Evolutionary conservation across 768 basidiomycete genomes (phyloP), one percentile per base, ranked within the genome.

Genomic region (Omphalotus guepiniiformis): DNA sequence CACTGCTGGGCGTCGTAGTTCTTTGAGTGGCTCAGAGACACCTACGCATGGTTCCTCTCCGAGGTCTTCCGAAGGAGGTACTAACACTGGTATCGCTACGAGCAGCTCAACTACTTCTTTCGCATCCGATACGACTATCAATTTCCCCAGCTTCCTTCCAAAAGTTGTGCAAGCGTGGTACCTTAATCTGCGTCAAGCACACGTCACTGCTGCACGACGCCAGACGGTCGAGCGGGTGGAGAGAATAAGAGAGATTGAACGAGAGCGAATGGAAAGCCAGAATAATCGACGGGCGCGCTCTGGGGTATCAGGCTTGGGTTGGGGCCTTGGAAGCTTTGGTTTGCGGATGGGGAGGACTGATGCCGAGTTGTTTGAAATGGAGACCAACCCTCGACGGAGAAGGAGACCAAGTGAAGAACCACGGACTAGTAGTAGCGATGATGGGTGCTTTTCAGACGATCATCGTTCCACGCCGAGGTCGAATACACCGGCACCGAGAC

Each of bases 291-390:
- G n/a, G 30, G n/a, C 30, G 30, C 63, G 53, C 34, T 37, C 41
- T 6, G 49, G 52, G 25, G 63, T n/a, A 53, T 58, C 62, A 44
- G 53, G 55, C 27, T 58, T 53, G 49, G 85, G 85, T 1, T 90
- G 89, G 88, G 85, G 83, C 0, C 63, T 90, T 41, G 88, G 88
- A 2, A 82, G 79, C 49, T 88, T 82, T 62, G 82, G 75, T 8
- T 56, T 80, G 59, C 63, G 63, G 52, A 54, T 55, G 18, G 38
- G 50, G 49, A 34, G 61, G 48, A 48, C 55, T n/a, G 42, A 32
- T 37, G 54, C 48, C 27, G 50, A 54, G 22, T 40, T 28, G 12
- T 48, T 50, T 18, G 53, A 48, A 34, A 48, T 26, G 34, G 50
- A 52, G 49, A 49, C 47, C 55, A 39, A 36, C 36, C 13, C 28